These are phyloP conservation scores for Passalora sequoiae DNA, from an alignment of 2,329 filamentous ascomycete species.

Conservation along the genomic window DNA sequence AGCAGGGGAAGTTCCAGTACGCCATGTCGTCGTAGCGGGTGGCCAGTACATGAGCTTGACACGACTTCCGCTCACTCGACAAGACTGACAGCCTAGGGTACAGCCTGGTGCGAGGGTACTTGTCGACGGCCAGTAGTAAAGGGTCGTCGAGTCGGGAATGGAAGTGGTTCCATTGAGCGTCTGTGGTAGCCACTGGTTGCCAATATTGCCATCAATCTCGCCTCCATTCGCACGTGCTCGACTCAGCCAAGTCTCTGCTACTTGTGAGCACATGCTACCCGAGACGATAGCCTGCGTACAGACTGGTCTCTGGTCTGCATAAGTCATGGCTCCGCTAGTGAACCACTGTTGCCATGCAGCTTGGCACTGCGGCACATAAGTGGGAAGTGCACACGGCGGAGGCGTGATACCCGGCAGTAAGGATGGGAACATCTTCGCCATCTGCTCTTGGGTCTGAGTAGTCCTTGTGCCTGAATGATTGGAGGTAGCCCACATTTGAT, in stretches of 20 bases:
- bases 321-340: not conserved
- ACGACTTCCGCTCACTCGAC: constrained; percentile 18
- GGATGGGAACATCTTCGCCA: not conserved
- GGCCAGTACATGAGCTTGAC: constrained; percentile 23
- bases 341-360: constrained; percentile 7
- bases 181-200: not conserved
- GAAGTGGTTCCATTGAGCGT: constrained; percentile 4
- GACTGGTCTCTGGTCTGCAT: not conserved
- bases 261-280: not conserved
- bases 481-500: not conserved
- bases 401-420: constrained; percentile 2
- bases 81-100: constrained; percentile 18
- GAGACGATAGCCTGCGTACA: constrained; percentile 4
- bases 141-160: constrained; percentile 1
- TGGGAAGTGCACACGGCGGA: constrained; percentile 11
- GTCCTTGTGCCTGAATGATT: not conserved
- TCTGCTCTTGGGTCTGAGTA: not conserved
- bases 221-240: not conserved
- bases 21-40: constrained; percentile 3
- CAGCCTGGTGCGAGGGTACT: constrained; percentile 16
- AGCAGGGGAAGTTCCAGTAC: not conserved
- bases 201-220: constrained; percentile 3
- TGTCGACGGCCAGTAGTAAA: constrained; percentile 16
- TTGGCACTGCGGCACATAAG: constrained; percentile 16
- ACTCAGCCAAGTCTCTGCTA: constrained; percentile 2